Evolutionary conservation across 306 rosid species (phyloP).

Genomic region (Prinsepia uniflora): DNA sequence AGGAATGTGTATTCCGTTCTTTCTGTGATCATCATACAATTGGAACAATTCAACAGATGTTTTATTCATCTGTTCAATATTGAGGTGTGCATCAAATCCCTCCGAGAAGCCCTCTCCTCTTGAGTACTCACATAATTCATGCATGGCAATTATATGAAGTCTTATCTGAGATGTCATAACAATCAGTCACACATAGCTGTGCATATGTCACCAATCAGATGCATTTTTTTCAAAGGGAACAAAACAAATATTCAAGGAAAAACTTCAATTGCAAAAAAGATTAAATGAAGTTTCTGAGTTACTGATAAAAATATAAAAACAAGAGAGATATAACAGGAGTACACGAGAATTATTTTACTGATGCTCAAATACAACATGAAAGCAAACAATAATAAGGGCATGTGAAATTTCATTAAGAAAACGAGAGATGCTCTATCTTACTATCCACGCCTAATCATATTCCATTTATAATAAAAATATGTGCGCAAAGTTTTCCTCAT

Average conservation of each 20-base stretch:
- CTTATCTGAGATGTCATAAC: slow-evolving; percentile 64
- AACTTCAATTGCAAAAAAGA: not conserved
- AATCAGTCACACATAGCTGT: slow-evolving; percentile 24
- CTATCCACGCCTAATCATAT: not conserved
- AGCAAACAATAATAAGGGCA: not conserved
- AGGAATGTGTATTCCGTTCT: slow-evolving; percentile 69
- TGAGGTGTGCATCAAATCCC: slow-evolving; percentile 99
- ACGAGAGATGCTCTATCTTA: not conserved
- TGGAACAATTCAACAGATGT: slow-evolving; percentile 95
- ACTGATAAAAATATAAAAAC: too few species aligned
- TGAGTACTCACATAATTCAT: slow-evolving; percentile 89
- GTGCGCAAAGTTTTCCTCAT: not conserved
- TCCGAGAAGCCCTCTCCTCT: slow-evolving; percentile 98
- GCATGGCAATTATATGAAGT: slow-evolving; percentile 92
- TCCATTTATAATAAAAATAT: not conserved
- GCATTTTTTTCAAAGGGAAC: slow-evolving; percentile 7
- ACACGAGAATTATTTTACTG: not conserved
- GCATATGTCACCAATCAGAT: slow-evolving; percentile 22
- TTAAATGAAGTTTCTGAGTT: not conserved
- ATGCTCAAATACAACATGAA: not conserved
- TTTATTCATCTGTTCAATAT: slow-evolving; percentile 99
- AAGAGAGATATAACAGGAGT: not conserved
- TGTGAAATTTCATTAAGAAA: not conserved
- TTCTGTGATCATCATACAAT: slow-evolving; percentile 96
- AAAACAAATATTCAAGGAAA: not conserved